Percentiles rank a stretch among this genome's conserved stretches.
Evolutionary conservation across 371 early-diverging fungal genomes (phyloP).

Genomic region (Mortierella sp.): DNA sequence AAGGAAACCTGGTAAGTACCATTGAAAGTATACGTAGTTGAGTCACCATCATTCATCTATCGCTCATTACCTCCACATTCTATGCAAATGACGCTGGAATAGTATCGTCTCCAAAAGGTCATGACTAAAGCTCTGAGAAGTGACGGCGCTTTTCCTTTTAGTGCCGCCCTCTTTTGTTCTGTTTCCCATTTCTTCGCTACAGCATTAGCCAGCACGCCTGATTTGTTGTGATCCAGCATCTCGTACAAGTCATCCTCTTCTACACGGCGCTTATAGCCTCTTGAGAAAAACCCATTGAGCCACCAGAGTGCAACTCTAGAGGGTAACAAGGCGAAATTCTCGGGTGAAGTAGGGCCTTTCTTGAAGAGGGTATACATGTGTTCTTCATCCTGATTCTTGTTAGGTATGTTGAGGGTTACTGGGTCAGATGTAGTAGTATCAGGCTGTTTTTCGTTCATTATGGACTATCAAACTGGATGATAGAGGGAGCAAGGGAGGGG

Average conservation of each 20-base stretch:
- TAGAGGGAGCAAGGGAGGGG: background rate
- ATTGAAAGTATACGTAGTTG: background rate
- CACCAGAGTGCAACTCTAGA: conserved; percentile 56
- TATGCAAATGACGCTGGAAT: conserved; percentile 26
- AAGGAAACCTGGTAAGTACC: background rate
- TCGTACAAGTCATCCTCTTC: conserved; percentile 60
- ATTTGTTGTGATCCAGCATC: conserved; percentile 44
- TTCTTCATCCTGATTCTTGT: conserved; percentile 1
- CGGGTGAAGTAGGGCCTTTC: conserved; percentile 47
- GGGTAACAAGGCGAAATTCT: conserved; percentile 45
- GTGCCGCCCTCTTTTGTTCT: conserved; percentile 36
- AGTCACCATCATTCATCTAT: background rate
- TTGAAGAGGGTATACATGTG: conserved; percentile 31
- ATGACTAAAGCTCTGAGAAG: conserved; percentile 30
- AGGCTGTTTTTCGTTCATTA: conserved; percentile 6
- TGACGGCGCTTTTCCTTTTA: conserved; percentile 47
- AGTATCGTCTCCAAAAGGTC: conserved; percentile 47
- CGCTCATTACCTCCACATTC: conserved; percentile 42
- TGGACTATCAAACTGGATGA: too few species aligned
- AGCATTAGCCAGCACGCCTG: conserved; percentile 16
- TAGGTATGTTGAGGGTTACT: background rate
- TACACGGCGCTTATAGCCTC: conserved; percentile 54
- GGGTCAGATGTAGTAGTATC: background rate
- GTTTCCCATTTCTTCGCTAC: conserved; percentile 30
- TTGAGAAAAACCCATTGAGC: conserved; percentile 46